A percentile compares a stretch with the other conserved stretches of the same genome.
Evolutionary conservation across 73 alveolate species (phyloP).

Genomic region (Paramecium tetraurelia): DNA sequence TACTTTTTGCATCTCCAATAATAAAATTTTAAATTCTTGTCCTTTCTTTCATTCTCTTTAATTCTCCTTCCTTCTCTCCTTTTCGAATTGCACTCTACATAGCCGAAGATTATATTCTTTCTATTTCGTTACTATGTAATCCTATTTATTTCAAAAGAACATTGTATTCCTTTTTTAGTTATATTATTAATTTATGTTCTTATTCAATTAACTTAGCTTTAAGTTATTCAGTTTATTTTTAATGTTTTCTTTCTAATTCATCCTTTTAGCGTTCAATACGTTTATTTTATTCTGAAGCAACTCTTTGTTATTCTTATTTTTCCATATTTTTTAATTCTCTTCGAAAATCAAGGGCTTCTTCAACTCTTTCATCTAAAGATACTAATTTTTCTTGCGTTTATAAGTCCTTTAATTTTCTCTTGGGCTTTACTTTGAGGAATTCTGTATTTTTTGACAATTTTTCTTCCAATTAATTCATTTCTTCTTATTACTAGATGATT

Average conservation of each 20-base stretch:
- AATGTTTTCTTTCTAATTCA: conserved; percentile 65
- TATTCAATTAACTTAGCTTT: conserved; percentile 83
- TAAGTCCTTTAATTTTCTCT: conserved; percentile 79
- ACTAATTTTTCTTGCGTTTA: conserved; percentile 92
- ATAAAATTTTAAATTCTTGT: conserved; percentile 67
- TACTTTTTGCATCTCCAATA: conserved; percentile 57
- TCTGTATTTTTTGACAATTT: conserved; percentile 85
- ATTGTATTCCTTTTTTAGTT: conserved; percentile 84
- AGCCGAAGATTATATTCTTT: conserved; percentile 75
- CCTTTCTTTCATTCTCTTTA: conserved; percentile 73
- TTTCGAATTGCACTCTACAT: conserved; percentile 69
- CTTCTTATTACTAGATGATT: conserved; percentile 72
- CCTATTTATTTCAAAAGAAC: conserved; percentile 81
- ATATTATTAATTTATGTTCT: conserved; percentile 84
- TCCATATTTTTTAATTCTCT: conserved; percentile 86
- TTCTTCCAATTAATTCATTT: conserved; percentile 78
- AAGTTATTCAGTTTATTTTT: conserved; percentile 84
- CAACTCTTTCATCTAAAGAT: conserved; percentile 95
- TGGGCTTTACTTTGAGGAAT: conserved; percentile 86
- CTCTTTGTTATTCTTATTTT: conserved; percentile 84
- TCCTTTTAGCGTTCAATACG: conserved; percentile 82
- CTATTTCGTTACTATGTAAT: conserved; percentile 91
- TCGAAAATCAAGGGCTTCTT: conserved; percentile 95
- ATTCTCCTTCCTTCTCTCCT: conserved; percentile 74
- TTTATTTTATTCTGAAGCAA: conserved; percentile 82